Evolutionary conservation across 768 basidiomycete genomes (phyloP), one percentile per base, ranked within the genome.

Genomic region (Pisolithus tinctorius): DNA sequence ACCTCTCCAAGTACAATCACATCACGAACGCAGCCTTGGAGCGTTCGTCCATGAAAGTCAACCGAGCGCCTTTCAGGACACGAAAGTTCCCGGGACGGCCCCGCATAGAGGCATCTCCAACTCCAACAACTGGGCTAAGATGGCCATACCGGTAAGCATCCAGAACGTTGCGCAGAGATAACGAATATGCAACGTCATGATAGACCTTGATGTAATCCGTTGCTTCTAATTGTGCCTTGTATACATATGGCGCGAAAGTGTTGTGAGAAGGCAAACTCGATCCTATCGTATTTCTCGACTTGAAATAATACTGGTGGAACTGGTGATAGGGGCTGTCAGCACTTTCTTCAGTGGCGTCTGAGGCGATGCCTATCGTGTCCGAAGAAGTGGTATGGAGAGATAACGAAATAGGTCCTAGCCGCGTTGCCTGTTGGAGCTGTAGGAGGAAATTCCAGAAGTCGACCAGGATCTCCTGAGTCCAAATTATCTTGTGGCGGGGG

Each of bases 201-300:
- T 81, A 82, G 31, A 84, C 63, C 61, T 80, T 82, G 68, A 84
- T 75, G 56, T 78, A 69, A 58, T 83, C 81, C 41, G 69, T 59
- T 7, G 51, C 51, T 36, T 67, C 65, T 45, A 76, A 49, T 17
- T 59, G 59, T 10, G 55, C 49, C 29, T 27, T 54, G 54, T 52
- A 55, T 14, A 59, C 47, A 26, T 61, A 61, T 36, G 52, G 34
- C 38, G 55, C 41, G 23, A 54, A 54, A 20, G 40, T 50, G 27
- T 58, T 53, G 26, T 40, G 50, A 23, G 43, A 16, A n/a, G 43
- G 8, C 43, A 26, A 23, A 25, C 34, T 47, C 29, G 50, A 51
- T 17, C 23, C 51, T 39, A 37, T 6, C 30, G 55, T 44, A 20
- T 39, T 53, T 48, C 36, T 58, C 48, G 56, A 43, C 42, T 29